Percentiles rank a stretch among this genome's conserved stretches.
Evolutionary conservation across 208 protist species (phyloP).

Genomic region (Wallacemonas sp.): DNA sequence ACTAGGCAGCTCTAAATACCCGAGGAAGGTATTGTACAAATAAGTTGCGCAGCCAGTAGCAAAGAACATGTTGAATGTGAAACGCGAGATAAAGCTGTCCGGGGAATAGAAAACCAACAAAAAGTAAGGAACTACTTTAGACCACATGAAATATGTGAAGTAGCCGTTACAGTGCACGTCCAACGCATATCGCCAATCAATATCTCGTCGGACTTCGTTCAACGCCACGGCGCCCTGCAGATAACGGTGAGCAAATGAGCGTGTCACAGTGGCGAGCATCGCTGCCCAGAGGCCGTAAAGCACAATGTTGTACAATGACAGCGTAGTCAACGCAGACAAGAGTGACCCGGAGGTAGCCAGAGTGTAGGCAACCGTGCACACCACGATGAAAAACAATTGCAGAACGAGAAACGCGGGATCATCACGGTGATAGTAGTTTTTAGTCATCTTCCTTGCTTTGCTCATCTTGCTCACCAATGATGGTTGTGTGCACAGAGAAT

Average conservation of each 20-base stretch:
- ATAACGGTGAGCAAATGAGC: constrained; percentile 37
- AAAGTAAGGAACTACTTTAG: constrained; percentile 88
- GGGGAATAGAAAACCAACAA: constrained; percentile 64
- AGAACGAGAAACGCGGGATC: constrained; percentile 96
- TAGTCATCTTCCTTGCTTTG: constrained; percentile 92
- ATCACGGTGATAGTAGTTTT: constrained; percentile 97
- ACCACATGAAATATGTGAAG: constrained; percentile 94
- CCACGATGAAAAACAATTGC: constrained; percentile 80
- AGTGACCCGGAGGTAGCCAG: constrained; percentile 21
- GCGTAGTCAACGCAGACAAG: constrained; percentile 15
- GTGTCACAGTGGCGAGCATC: constrained; percentile 70
- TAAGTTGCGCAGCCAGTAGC: constrained; percentile 71
- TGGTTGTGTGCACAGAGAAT: constrained; percentile 74
- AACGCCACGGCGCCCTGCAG: constrained; percentile 13
- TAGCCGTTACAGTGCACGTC: constrained; percentile 98
- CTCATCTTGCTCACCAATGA: constrained; percentile 89
- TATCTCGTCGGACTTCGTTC: constrained; percentile 59
- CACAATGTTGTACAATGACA: constrained; percentile 43
- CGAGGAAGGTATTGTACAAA: constrained; percentile 91
- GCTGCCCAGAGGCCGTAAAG: constrained; percentile 74
- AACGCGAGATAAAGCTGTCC: constrained; percentile 23
- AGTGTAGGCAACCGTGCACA: constrained; percentile 64
- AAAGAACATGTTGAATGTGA: constrained; percentile 72
- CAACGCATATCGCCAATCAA: constrained; percentile 96
- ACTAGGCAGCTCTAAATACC: constrained; percentile 92